Conservation (phyloP, 257 asterid species). For the Apocynum venetum region DNA sequence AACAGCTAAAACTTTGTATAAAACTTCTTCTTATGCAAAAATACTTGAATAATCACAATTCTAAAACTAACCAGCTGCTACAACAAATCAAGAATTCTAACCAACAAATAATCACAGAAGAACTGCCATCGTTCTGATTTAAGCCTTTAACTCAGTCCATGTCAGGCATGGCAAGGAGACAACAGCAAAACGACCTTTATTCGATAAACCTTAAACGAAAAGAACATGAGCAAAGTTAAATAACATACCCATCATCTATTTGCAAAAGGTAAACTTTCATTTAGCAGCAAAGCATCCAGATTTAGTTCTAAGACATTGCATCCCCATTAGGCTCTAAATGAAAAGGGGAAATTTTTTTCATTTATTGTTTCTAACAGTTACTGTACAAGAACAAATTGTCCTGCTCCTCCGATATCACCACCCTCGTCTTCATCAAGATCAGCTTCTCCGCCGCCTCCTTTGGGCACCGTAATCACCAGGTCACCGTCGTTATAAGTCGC, state of each 20-base stretch:
- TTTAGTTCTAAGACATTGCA: constrained; percentile 13
- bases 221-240: not conserved
- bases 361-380: constrained; percentile 20
- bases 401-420: constrained; percentile 41
- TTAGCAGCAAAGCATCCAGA: constrained; percentile 10
- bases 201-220: constrained; percentile 1
- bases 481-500: constrained; percentile 62
- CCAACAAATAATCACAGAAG: not conserved
- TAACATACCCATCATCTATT: not conserved
- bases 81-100: not conserved
- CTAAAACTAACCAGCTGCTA: not conserved
- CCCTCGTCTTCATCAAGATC: constrained; percentile 30
- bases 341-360: constrained; percentile 2
- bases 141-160: not conserved
- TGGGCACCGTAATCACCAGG: constrained; percentile 73
- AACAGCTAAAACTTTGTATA: too few species aligned
- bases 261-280: constrained; percentile 7
- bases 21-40: not conserved
- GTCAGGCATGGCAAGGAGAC: not conserved
- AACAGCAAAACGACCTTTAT: not conserved
- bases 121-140: not conserved
- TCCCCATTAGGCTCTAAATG: constrained; percentile 8
- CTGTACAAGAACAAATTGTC: constrained; percentile 64
- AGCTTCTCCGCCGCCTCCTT: constrained; percentile 41
- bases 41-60: not conserved